Evolutionary conservation across 1,284 basidiomycete genomes (phyloP).

Genomic region (Amylostereum areolatum): DNA sequence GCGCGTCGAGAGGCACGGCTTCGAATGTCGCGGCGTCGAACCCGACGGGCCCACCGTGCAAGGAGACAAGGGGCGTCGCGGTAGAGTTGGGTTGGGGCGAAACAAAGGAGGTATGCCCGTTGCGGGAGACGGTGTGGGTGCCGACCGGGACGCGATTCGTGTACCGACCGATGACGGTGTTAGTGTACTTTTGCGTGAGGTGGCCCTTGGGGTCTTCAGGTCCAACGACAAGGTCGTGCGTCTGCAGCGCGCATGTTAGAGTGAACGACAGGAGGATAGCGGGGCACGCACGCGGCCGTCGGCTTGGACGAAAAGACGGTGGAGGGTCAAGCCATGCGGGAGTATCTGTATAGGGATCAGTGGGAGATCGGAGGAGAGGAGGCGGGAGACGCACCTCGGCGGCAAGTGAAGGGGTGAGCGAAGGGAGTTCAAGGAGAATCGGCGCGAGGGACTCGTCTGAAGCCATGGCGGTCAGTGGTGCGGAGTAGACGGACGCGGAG

Average conservation of each 20-base stretch:
- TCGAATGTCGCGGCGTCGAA: conserved; percentile 56
- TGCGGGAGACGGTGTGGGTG: conserved; percentile 44
- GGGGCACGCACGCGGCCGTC: conserved; percentile 47
- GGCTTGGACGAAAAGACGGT: conserved; percentile 56
- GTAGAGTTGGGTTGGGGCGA: conserved; percentile 28
- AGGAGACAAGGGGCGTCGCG: conserved; percentile 56
- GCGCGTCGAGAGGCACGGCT: conserved; percentile 32
- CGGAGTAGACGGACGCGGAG: not conserved
- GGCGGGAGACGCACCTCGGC: conserved; percentile 38
- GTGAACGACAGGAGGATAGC: conserved; percentile 2
- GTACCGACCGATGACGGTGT: conserved; percentile 68
- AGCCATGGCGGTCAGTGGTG: not conserved
- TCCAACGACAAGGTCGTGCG: conserved; percentile 69
- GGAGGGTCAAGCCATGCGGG: conserved; percentile 61
- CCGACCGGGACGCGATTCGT: conserved; percentile 65
- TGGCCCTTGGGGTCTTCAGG: conserved; percentile 60
- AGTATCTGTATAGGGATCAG: conserved; percentile 40
- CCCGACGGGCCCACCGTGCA: conserved; percentile 65
- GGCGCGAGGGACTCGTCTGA: conserved; percentile 32
- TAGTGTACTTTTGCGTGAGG: conserved; percentile 57
- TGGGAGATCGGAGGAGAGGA: not conserved
- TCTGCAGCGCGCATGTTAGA: conserved; percentile 31
- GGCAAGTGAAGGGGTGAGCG: conserved; percentile 49
- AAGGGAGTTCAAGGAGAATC: conserved; percentile 45
- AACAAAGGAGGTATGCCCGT: conserved; percentile 45